Evolutionary conservation across 2,329 filamentous ascomycete species (phyloP).

Genomic region (Diaporthe amygdali): DNA sequence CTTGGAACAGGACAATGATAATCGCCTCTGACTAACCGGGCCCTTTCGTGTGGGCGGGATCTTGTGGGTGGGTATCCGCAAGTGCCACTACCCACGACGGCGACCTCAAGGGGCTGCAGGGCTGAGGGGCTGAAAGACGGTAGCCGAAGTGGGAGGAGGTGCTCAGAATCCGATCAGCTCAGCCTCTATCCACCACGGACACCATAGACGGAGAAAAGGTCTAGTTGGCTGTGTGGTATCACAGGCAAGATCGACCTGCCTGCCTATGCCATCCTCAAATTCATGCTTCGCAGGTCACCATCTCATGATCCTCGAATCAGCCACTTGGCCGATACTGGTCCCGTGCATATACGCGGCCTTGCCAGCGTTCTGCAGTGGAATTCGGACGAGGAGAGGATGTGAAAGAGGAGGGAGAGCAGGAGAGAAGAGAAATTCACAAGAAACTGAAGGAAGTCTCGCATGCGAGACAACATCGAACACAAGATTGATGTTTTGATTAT

Average conservation of each 20-base stretch:
- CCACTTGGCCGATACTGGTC: not conserved
- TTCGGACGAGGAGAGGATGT: not conserved
- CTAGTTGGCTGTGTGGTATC: not conserved
- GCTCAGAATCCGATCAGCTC: not conserved
- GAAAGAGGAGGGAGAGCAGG: not conserved
- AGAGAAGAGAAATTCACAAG: not conserved
- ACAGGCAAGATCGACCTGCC: not conserved
- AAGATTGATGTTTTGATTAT: not conserved
- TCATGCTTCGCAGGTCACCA: not conserved
- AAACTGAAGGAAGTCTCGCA: not conserved
- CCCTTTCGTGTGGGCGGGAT: not conserved
- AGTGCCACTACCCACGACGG: not conserved
- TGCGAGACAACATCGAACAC: not conserved
- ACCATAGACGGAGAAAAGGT: not conserved
- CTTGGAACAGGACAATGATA: not conserved
- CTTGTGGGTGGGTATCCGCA: not conserved
- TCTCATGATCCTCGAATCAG: not conserved
- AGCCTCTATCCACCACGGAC: not conserved
- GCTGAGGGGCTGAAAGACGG: not conserved
- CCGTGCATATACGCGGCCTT: not conserved
- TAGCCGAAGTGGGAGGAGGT: conserved; percentile 7
- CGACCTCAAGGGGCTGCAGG: not conserved
- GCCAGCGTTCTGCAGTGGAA: not conserved
- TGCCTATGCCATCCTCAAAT: not conserved
- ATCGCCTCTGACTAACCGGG: not conserved